A percentile compares a stretch with the other conserved stretches of the same genome.
Conservation (phyloP, 768 basidiomycete species). For the Mycena vulgaris region DNA sequence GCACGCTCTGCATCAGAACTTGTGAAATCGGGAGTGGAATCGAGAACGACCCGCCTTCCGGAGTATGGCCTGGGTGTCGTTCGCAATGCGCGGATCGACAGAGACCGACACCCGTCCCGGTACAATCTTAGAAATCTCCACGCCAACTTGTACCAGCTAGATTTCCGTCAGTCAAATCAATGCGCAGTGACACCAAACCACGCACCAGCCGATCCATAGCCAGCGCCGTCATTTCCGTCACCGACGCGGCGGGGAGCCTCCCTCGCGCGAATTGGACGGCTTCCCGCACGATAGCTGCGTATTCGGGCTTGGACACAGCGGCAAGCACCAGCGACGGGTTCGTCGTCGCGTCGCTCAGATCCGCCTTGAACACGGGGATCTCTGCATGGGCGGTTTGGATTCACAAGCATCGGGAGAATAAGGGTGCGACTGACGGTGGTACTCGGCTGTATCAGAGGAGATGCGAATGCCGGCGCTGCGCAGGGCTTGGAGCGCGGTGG, state of each 20-base stretch:
- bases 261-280: conserved; percentile 46
- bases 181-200: background rate
- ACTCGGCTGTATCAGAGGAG: conserved; percentile 55
- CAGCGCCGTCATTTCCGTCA: conserved; percentile 42
- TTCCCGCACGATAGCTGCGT: conserved; percentile 48
- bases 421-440: conserved; percentile 42
- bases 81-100: conserved; percentile 53
- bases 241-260: conserved; percentile 27
- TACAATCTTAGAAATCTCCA: conserved; percentile 49
- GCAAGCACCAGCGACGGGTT: conserved; percentile 54
- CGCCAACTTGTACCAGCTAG: conserved; percentile 53
- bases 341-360: conserved; percentile 53
- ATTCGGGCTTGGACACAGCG: conserved; percentile 52
- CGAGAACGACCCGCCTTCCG: conserved; percentile 39
- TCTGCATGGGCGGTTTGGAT: conserved; percentile 35
- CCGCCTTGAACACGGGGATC: conserved; percentile 44
- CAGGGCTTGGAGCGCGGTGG: conserved; percentile 47
- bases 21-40: background rate
- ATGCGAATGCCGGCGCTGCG: conserved; percentile 48
- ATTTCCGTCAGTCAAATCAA: background rate
- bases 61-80: conserved; percentile 47
- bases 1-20: background rate
- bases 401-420: background rate
- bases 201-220: conserved; percentile 52
- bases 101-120: conserved; percentile 55